Base-by-base conservation (phyloP, 2,329 filamentous ascomycete genomes). In the Penicillium capsulatum region DNA sequence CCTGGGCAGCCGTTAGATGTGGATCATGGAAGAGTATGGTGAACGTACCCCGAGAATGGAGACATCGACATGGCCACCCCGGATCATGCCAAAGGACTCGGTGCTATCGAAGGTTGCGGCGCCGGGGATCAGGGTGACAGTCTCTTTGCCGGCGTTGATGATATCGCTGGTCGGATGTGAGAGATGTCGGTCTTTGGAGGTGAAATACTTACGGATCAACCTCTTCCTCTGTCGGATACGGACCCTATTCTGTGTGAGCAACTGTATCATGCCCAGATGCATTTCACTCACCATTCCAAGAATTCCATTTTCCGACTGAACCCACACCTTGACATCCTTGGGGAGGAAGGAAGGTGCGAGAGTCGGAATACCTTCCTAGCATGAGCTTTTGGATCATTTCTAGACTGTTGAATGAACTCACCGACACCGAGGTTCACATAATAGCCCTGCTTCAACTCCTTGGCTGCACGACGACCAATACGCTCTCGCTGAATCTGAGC, bases 61-160 rank as follows among this genome's bases (percentile, higher is more conserved):
- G 4, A 94, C 82, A 57, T 94, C 83, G 29, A 94, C 81, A 55
- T 89, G 85, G 0, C 87, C 87, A 36, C 86, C 84, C 8, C 87
- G 79, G 53, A 94, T 94, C 87, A 92, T 92, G 52, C 78, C 81
- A 57, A 94, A 94, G 1, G 84, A 89, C 65, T 92, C 87, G 47
- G 83, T 76, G 31, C 80, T 85, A 61, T 88, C 86, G 54, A 92
- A 94, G 7, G 80, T 84, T 0, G 83, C 76, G 0, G 85, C 86
- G 1, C 87, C 87, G 0, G 84, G 82, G 0, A 87, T 69, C 1
- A 92, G 74, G 0, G 87, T 92, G 0, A 90, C 85, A 0, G 86
- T 94, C 62, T 94, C 86, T 61, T 94, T 94, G 41, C 87, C 86
- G 0, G 87, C 87, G 54, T 92, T 94, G 68, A 92, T 83, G 47